Evolutionary conservation across 2,329 filamentous ascomycete genomes (phyloP).

Genomic region (Bipolaris gigantea): DNA sequence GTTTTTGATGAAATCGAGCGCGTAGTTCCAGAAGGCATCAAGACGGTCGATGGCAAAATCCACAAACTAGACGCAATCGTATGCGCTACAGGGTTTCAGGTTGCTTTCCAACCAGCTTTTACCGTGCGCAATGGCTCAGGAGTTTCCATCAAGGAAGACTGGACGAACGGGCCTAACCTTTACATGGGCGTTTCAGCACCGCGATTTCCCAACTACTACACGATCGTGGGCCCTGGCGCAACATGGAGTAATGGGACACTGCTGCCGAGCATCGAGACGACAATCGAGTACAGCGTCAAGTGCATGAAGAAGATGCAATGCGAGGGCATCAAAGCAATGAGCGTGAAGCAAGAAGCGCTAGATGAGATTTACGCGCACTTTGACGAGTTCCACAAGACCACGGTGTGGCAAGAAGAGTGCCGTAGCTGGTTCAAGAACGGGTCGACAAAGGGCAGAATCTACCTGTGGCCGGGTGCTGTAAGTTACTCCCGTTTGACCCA

Average conservation of each 20-base stretch:
- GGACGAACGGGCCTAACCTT: slow-evolving; percentile 45
- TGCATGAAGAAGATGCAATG: slow-evolving; percentile 41
- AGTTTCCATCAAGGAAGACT: slow-evolving; percentile 45
- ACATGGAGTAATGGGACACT: slow-evolving; percentile 52
- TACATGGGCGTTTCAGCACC: slow-evolving; percentile 50
- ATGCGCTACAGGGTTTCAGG: slow-evolving; percentile 40
- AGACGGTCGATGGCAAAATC: slow-evolving; percentile 32
- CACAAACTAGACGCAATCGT: slow-evolving; percentile 40
- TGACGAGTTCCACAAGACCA: slow-evolving; percentile 35
- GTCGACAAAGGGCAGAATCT: slow-evolving; percentile 39
- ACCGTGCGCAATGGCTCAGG: slow-evolving; percentile 45
- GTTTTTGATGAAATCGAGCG: slow-evolving; percentile 34
- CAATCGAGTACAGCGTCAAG: slow-evolving; percentile 38
- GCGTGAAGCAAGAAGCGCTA: slow-evolving; percentile 35
- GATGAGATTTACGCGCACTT: slow-evolving; percentile 39
- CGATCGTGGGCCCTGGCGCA: slow-evolving; percentile 47
- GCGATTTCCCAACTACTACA: slow-evolving; percentile 51
- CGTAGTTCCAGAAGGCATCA: slow-evolving; percentile 44
- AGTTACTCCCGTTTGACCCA: slow-evolving; percentile 9
- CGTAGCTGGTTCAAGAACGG: slow-evolving; percentile 42
- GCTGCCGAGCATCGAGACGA: slow-evolving; percentile 51
- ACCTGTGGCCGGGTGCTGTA: slow-evolving; percentile 40
- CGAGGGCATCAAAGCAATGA: slow-evolving; percentile 37
- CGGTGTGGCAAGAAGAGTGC: slow-evolving; percentile 41
- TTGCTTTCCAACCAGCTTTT: slow-evolving; percentile 50